Evolutionary conservation across 768 basidiomycete species (phyloP).

Genomic region (Kwoniella bestiolae): DNA sequence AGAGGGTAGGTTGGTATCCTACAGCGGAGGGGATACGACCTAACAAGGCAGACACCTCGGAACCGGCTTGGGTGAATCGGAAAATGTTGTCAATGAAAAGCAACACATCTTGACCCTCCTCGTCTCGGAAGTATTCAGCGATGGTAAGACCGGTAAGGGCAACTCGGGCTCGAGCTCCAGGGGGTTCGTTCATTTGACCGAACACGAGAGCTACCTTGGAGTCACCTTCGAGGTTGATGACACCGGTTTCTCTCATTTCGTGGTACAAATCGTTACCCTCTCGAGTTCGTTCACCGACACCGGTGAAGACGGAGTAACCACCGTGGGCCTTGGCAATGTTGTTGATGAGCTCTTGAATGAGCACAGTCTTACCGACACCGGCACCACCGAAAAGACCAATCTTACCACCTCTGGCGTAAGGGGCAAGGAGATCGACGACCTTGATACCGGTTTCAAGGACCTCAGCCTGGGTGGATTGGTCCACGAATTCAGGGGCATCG

Average conservation of each 20-base stretch:
- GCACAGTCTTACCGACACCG: constrained; percentile 99
- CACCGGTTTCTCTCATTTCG: constrained; percentile 98
- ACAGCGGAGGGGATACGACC: constrained; percentile 99
- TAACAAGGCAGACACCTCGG: constrained; percentile 98
- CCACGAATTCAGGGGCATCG: constrained; percentile 95
- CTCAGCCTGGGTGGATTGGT: constrained; percentile 98
- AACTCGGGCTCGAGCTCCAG: constrained; percentile 99
- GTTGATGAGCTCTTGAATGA: constrained; percentile 99
- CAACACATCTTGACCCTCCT: constrained; percentile 99
- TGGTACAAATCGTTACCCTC: constrained; percentile 85
- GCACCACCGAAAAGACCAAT: constrained; percentile 99
- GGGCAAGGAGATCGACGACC: constrained; percentile 98
- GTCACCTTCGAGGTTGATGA: constrained; percentile 99
- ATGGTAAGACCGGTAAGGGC: constrained; percentile 98
- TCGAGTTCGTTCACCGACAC: constrained; percentile 99
- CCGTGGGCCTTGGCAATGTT: constrained; percentile 99
- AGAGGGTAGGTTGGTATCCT: constrained; percentile 99
- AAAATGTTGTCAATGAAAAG: constrained; percentile 99
- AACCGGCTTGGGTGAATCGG: constrained; percentile 99
- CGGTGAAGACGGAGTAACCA: constrained; percentile 99
- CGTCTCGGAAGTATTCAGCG: constrained; percentile 99
- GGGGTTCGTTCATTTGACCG: constrained; percentile 99
- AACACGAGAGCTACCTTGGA: constrained; percentile 99
- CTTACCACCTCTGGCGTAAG: constrained; percentile 99
- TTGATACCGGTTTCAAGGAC: constrained; percentile 99